phyloP scores from a whole-genome alignment of 805 yeast species.

The Saccharomycopsis malanga region DNA sequence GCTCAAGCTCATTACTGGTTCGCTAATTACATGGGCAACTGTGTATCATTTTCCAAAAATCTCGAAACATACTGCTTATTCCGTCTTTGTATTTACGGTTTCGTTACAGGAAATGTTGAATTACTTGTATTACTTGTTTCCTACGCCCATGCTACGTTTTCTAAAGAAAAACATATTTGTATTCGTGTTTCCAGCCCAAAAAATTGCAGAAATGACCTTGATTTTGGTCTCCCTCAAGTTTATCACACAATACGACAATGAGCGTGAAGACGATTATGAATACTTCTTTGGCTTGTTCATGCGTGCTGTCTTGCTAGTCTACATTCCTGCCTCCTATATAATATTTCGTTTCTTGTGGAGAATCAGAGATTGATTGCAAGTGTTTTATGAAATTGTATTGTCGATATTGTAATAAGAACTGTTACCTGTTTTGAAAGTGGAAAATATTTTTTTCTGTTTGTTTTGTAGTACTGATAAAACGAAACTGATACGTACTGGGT shows the following conservation, averaged over 20 bases:
- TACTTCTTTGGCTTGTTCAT: constrained; percentile 3
- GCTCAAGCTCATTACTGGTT: constrained; percentile 7
- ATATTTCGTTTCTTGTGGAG: constrained; percentile 13
- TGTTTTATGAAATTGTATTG: neutral
- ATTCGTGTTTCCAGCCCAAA: constrained; percentile 17
- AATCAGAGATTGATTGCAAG: neutral
- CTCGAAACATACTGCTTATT: constrained; percentile 16
- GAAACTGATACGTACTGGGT: too few species aligned
- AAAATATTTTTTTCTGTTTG: too few species aligned
- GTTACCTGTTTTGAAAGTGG: too few species aligned
- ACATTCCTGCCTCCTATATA: constrained; percentile 9
- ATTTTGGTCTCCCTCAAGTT: constrained; percentile 18
- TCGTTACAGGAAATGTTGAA: constrained; percentile 11
- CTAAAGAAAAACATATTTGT: constrained; percentile 9
- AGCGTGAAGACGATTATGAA: neutral
- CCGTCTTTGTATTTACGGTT: constrained; percentile 13
- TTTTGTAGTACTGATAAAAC: too few species aligned
- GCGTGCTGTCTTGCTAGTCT: neutral
- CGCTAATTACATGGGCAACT: constrained; percentile 16
- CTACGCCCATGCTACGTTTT: neutral
- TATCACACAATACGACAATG: constrained; percentile 1
- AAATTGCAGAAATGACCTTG: constrained; percentile 16
- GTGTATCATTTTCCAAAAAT: constrained; percentile 20
- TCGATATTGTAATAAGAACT: neutral
- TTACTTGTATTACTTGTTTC: constrained; percentile 13